Base-by-base conservation (phyloP, 2,329 filamentous ascomycete species). In the Beauveria varroae region DNA sequence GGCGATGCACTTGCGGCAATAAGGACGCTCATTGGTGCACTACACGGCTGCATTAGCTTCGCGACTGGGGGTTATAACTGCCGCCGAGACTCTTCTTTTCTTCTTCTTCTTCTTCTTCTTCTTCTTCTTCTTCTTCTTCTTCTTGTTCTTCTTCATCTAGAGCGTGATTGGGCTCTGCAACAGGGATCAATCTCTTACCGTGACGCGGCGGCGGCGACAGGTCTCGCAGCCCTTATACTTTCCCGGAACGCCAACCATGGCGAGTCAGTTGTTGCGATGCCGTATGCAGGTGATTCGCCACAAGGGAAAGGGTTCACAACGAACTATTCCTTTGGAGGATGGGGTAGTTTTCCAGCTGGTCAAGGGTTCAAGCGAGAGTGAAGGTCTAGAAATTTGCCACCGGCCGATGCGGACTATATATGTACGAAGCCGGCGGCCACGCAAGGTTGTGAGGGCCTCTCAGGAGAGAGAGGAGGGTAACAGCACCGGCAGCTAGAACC, bases 191-290 rank as follows among this genome's bases (percentile, higher is more conserved):
- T 53, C 49, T 52, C 78, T 65, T 73, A 84, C 84, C 69, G 84
- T 85, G 63, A 86, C 84, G 70, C 85, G 78, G 57, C 84, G 75
- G 30, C 77, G 74, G 54, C 84, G 76, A 68, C 84, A 86, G 28
- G 84, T 86, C 71, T 85, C 83, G 72, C 84, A 86, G 43, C 83
- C 84, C 71, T 86, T 86, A 70, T 82, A 86, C 71, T 86, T 86
- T 57, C 84, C 84, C 43, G 83, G 79, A 62, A 86, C 83, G 58
- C 84, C 84, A 65, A 86, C 83, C 83, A 86, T 85, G 41, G 61
- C 75, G 68, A 64, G 47, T 64, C 40, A 57, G 56, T 24, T 28
- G 44, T 49, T 47, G 55, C 44, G 44, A 41, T 56, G 16, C 41
- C 49, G 43, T 30, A 55, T 64, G 46, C 46, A 58, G n/a, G 41